Conservation (phyloP, 768 basidiomycete species). For the Aureoboletus auriporus region DNA sequence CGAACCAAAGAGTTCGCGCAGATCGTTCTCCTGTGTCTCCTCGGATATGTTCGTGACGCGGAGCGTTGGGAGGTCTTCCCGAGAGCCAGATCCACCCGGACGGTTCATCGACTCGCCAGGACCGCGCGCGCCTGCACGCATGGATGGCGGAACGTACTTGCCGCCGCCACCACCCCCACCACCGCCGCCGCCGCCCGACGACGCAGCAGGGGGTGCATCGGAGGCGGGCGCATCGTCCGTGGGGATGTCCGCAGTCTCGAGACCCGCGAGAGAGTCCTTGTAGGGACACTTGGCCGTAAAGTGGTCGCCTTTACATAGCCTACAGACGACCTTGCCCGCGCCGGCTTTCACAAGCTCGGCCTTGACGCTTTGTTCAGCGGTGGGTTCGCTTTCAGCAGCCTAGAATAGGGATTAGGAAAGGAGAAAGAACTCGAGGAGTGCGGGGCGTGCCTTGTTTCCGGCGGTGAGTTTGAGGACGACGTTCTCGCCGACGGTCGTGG, state of each 20-base stretch:
- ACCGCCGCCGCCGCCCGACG: constrained; percentile 31
- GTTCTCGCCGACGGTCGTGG: constrained; percentile 85
- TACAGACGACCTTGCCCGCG: constrained; percentile 85
- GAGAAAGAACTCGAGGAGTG: neutral
- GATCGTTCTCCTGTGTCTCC: constrained; percentile 91
- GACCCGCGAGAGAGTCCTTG: constrained; percentile 85
- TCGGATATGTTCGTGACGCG: constrained; percentile 96
- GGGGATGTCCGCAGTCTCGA: constrained; percentile 52
- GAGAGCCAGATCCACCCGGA: constrained; percentile 42
- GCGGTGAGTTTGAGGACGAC: constrained; percentile 58
- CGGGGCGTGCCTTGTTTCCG: constrained; percentile 52
- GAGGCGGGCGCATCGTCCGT: constrained; percentile 33
- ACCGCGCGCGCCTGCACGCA: constrained; percentile 67
- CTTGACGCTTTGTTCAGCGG: constrained; percentile 64
- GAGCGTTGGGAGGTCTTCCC: constrained; percentile 93
- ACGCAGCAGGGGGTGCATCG: constrained; percentile 25
- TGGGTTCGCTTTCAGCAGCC: constrained; percentile 63
- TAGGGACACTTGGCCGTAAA: constrained; percentile 99
- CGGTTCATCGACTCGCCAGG: constrained; percentile 71
- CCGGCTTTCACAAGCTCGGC: constrained; percentile 65
- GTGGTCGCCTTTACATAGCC: constrained; percentile 94
- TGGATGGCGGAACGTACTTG: constrained; percentile 93
- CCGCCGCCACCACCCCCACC: constrained; percentile 28
- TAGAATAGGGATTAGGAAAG: constrained; percentile 21
- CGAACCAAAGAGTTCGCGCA: constrained; percentile 83